phyloP scores from a whole-genome alignment of 441 rosid species.

The Pelargonium fulgidum region DNA sequence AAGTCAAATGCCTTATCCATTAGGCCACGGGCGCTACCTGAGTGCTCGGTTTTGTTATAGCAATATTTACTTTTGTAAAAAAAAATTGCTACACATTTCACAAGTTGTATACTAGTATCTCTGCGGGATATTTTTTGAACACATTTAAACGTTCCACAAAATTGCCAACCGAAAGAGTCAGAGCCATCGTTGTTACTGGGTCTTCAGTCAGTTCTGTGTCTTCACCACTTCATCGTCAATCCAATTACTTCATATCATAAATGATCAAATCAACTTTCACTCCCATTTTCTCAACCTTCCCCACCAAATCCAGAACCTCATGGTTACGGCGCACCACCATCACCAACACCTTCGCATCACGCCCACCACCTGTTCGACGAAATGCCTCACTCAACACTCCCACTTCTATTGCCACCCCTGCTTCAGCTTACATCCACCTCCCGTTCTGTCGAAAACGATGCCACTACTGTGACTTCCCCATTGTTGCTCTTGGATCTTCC shows the following conservation, averaged over 20 bases:
- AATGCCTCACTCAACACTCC: constrained; percentile 52
- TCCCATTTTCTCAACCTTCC: constrained; percentile 43
- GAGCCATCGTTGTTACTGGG: background rate
- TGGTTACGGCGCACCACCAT: constrained; percentile 16
- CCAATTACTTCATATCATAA: background rate
- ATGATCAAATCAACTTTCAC: constrained; percentile 56
- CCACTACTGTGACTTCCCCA: constrained; percentile 85
- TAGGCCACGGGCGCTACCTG: constrained; percentile 61
- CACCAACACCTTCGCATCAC: constrained; percentile 15
- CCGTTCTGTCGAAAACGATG: constrained; percentile 97
- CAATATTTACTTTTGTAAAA: too few species aligned
- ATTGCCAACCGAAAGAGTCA: background rate
- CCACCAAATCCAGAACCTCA: constrained; percentile 29
- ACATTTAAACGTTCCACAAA: too few species aligned
- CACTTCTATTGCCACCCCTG: constrained; percentile 38
- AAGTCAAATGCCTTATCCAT: constrained; percentile 87
- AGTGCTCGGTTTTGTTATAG: too few species aligned
- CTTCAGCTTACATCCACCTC: constrained; percentile 78
- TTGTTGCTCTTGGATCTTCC: constrained; percentile 74
- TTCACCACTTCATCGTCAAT: background rate
- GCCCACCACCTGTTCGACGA: constrained; percentile 52
- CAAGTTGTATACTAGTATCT: too few species aligned
- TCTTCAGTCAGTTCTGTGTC: too few species aligned
- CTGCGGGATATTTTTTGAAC: too few species aligned
- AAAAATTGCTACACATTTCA: too few species aligned